Evolutionary conservation across 2,329 filamentous ascomycete species (phyloP), one percentile per base, ranked within the genome.

Genomic region (Stagonosporopsis vannaccii): DNA sequence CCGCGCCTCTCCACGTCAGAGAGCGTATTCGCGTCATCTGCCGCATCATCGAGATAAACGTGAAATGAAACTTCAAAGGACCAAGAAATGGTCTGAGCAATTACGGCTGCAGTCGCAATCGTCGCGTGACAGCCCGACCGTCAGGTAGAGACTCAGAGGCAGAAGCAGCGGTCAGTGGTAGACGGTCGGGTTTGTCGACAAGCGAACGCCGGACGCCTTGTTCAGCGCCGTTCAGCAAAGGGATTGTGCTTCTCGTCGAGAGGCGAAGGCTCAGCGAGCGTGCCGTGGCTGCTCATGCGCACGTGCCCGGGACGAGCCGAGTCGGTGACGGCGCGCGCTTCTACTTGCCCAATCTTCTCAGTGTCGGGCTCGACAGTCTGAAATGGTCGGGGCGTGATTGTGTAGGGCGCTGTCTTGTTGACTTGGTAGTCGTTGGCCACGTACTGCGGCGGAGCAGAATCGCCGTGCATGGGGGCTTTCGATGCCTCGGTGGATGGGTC

Each of bases 381-480:
- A 50, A 81, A 75, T 23, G 78, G 79, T 36, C 75, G 75, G 46
- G 77, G 77, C 26, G 71, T 72, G 32, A 81, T 69, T 13, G 79
- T 81, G 65, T 80, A 81, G n/a, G 78, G 71, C 59, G 79, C 78
- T 39, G 76, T 77, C 58, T 75, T 79, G 64, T 80, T 80, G 55
- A 72, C 77, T 37, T 68, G 67, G 59, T 79, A 76, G 64, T 79
- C 74, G 40, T 69, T 69, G 59, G 78, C 74, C 52, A 79, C 74
- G 52, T 77, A 78, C 35, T 71, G 67, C 58, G 64, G 77, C 61
- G 63, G 76, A n/a, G 78, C 79, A 40, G 78, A 75, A 53, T 66
- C 66, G 25, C 61, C 55, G 25, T 36, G 33, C 30, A 50, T 19
- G 45, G 64, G 62, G 15, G 59, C 49, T 53, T 70, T 68, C 51